These are phyloP conservation scores for Stagonosporopsis chrysanthemi DNA, from an alignment of 2,329 filamentous ascomycete genomes.

Conservation along the genomic window DNA sequence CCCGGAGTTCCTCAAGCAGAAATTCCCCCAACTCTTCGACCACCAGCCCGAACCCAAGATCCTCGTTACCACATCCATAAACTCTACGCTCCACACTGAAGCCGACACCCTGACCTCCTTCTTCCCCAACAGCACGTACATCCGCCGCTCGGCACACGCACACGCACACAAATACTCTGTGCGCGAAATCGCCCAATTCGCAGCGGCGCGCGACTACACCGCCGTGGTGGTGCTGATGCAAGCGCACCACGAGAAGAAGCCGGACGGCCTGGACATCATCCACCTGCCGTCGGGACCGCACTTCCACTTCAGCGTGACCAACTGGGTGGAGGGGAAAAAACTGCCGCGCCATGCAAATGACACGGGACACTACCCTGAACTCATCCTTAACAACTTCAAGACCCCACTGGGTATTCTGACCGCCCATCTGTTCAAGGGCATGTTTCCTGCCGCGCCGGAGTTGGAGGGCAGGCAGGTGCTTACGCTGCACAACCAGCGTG, in stretches of 20 bases:
- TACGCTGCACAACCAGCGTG: slow-evolving; percentile 91
- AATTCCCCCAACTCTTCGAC: slow-evolving; percentile 67
- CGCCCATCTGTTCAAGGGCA: slow-evolving; percentile 78
- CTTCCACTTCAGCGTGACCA: slow-evolving; percentile 89
- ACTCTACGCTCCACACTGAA: slow-evolving; percentile 86
- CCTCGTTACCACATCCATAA: slow-evolving; percentile 88
- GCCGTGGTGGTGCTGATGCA: slow-evolving; percentile 86
- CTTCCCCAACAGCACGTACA: slow-evolving; percentile 83
- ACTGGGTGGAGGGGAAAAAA: slow-evolving; percentile 88
- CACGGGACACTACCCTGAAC: slow-evolving; percentile 88
- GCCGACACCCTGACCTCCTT: slow-evolving; percentile 78
- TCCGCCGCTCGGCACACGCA: slow-evolving; percentile 82
- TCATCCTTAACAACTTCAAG: slow-evolving; percentile 92
- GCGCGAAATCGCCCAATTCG: slow-evolving; percentile 87
- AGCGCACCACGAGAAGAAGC: slow-evolving; percentile 75
- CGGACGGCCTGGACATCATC: slow-evolving; percentile 81
- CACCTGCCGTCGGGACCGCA: slow-evolving; percentile 86
- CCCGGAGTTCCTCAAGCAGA: slow-evolving; percentile 66
- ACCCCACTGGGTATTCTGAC: slow-evolving; percentile 90
- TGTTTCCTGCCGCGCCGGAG: slow-evolving; percentile 84
- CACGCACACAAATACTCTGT: slow-evolving; percentile 92
- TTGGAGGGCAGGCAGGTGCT: slow-evolving; percentile 87
- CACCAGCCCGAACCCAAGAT: slow-evolving; percentile 75
- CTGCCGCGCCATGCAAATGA: slow-evolving; percentile 87
- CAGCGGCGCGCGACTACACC: slow-evolving; percentile 81